These are phyloP conservation scores for Erysiphe pulchra DNA, from an alignment of 2,329 filamentous ascomycete genomes.

Conservation along the genomic window DNA sequence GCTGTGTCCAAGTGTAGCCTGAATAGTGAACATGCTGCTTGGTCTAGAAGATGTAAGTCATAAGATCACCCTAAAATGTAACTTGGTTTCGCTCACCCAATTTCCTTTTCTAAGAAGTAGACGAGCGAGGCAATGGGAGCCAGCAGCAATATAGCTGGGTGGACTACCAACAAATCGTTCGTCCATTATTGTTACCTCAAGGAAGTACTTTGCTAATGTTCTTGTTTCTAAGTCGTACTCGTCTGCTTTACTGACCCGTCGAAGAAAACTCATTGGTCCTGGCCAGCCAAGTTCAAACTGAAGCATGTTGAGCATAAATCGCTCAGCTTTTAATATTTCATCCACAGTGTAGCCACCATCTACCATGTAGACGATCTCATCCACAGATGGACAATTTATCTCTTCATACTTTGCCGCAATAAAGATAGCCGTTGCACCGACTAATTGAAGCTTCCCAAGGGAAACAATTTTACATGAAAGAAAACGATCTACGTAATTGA, in stretches of 20 bases:
- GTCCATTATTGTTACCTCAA: slow-evolving; percentile 93
- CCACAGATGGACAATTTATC: slow-evolving; percentile 86
- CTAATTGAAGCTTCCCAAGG: slow-evolving; percentile 79
- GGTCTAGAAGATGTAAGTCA: slow-evolving; percentile 24
- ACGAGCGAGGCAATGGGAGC: slow-evolving; percentile 74
- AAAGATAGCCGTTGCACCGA: slow-evolving; percentile 85
- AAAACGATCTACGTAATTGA: slow-evolving; percentile 96
- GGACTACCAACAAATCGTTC: slow-evolving; percentile 84
- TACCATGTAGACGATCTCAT: slow-evolving; percentile 97
- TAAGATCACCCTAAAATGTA: not conserved
- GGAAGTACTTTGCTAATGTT: slow-evolving; percentile 89
- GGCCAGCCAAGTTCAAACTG: slow-evolving; percentile 91
- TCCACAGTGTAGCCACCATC: slow-evolving; percentile 72
- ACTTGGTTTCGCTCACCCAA: slow-evolving; percentile 41
- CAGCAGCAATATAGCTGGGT: slow-evolving; percentile 74
- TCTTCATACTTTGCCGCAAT: slow-evolving; percentile 97
- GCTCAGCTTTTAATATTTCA: slow-evolving; percentile 89
- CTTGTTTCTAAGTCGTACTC: slow-evolving; percentile 91
- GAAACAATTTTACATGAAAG: slow-evolving; percentile 87
- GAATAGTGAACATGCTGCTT: slow-evolving; percentile 76
- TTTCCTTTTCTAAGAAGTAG: slow-evolving; percentile 73
- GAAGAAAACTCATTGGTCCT: slow-evolving; percentile 95
- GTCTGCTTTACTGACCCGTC: slow-evolving; percentile 92
- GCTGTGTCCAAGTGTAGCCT: slow-evolving; percentile 68
- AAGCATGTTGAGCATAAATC: slow-evolving; percentile 94